These are phyloP conservation scores for Daedaleopsis sinensis DNA, from an alignment of 768 basidiomycete genomes.

Conservation along the genomic window DNA sequence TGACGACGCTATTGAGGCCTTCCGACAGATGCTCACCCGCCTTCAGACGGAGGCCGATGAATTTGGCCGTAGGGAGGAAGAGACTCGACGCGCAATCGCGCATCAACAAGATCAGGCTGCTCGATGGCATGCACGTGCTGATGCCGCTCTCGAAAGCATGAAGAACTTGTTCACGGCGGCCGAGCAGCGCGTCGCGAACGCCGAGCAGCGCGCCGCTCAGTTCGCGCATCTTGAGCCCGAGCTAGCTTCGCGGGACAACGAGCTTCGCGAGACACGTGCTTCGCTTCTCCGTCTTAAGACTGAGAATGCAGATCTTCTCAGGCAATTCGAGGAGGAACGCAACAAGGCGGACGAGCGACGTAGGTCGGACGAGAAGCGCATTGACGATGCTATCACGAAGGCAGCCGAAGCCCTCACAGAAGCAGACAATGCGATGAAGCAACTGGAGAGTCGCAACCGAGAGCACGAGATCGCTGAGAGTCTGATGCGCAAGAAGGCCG, in stretches of 20 bases:
- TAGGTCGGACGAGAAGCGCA: neutral
- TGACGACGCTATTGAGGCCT: slow-evolving; percentile 20
- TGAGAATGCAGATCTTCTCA: neutral
- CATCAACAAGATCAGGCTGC: slow-evolving; percentile 34
- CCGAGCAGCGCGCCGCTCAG: slow-evolving; percentile 7
- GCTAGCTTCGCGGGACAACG: neutral
- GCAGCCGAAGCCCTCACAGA: neutral
- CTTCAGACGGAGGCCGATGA: slow-evolving; percentile 24
- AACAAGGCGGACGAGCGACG: neutral
- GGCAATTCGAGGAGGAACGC: neutral
- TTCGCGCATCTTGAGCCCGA: neutral
- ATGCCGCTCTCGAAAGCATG: slow-evolving; percentile 34
- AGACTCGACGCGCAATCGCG: slow-evolving; percentile 26
- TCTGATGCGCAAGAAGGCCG: neutral
- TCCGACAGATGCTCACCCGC: slow-evolving; percentile 20
- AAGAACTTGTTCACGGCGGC: slow-evolving; percentile 32
- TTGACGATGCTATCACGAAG: neutral
- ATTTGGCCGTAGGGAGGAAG: slow-evolving; percentile 31
- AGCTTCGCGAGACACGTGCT: neutral
- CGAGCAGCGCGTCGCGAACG: slow-evolving; percentile 18
- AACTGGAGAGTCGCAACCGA: neutral
- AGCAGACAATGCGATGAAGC: neutral
- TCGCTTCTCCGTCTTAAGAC: neutral
- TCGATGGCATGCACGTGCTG: slow-evolving; percentile 25
- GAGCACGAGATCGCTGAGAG: neutral